Conservation (phyloP, 345 rosid genomes). For the Aquilaria sinensis region DNA sequence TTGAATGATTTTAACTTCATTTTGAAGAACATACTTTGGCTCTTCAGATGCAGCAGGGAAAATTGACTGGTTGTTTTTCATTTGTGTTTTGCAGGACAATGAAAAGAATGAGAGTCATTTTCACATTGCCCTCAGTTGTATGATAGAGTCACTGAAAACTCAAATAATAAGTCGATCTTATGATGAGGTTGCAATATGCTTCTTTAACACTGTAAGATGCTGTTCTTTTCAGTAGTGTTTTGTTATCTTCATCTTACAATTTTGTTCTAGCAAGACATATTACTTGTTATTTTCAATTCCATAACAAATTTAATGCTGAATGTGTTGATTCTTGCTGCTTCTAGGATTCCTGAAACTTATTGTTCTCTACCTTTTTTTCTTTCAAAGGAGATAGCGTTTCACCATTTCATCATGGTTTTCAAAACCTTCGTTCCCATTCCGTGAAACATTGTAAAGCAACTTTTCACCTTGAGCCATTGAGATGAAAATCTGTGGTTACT, state of each 20-base stretch:
- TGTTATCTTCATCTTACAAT: not conserved
- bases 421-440: no score
- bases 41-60: no score
- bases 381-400: no score
- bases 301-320: not conserved
- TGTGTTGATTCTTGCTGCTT: slow-evolving; percentile 1
- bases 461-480: no score
- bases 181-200: slow-evolving; percentile 87
- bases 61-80: not conserved
- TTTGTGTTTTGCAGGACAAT: slow-evolving; percentile 40
- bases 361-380: not conserved
- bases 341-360: not conserved
- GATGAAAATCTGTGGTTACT: no score
- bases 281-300: not conserved
- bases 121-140: slow-evolving; percentile 61
- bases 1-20: no score
- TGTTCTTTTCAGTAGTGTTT: slow-evolving; percentile 1
- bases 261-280: not conserved
- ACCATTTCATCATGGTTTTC: no score
- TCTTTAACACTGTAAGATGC: slow-evolving; percentile 79
- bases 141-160: slow-evolving; percentile 67
- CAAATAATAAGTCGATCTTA: slow-evolving; percentile 71
- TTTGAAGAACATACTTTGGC: no score
- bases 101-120: slow-evolving; percentile 63
- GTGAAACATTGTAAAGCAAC: no score